Percentiles rank a stretch among this genome's conserved stretches.
phyloP scores from a whole-genome alignment of 148 eudicot species.

The Cornus controversa region DNA sequence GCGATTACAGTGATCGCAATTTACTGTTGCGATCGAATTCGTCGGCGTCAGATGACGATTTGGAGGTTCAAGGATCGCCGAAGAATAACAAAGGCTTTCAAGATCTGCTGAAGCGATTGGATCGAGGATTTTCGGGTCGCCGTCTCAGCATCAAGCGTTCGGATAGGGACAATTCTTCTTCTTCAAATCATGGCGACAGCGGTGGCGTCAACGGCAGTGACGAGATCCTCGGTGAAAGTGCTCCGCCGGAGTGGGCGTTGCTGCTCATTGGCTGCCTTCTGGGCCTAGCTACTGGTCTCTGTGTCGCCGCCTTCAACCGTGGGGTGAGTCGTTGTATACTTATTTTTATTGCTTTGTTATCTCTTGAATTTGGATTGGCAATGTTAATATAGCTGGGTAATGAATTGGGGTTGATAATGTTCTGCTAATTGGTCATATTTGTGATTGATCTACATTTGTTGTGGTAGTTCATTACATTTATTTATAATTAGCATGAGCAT shows the following conservation, averaged over 20 bases:
- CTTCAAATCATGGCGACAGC: conserved; percentile 12
- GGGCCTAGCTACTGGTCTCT: conserved; percentile 93
- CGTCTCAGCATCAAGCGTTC: conserved; percentile 25
- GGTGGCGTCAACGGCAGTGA: conserved; percentile 29
- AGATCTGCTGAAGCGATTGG: conserved; percentile 49
- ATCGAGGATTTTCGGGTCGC: conserved; percentile 42
- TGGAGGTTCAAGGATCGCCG: conserved; percentile 21
- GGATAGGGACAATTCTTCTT: conserved; percentile 22
- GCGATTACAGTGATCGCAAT: conserved; percentile 30
- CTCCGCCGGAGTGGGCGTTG: conserved; percentile 96
- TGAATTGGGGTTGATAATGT: neutral
- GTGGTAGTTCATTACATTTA: too few species aligned
- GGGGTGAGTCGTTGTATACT: conserved; percentile 43
- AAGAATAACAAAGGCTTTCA: conserved; percentile 19
- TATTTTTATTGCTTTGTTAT: neutral
- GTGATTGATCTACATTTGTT: too few species aligned
- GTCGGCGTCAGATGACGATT: conserved; percentile 34
- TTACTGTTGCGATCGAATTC: conserved; percentile 44
- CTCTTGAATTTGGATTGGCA: neutral
- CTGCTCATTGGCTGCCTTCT: conserved; percentile 88
- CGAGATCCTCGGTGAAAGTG: conserved; percentile 54
- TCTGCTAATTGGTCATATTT: neutral
- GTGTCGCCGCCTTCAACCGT: conserved; percentile 85
- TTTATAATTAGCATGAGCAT: neutral
- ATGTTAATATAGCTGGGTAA: neutral